These are phyloP conservation scores for Plectosphaerella cucumerina DNA, from an alignment of 2,329 filamentous ascomycete genomes.

Conservation along the genomic window DNA sequence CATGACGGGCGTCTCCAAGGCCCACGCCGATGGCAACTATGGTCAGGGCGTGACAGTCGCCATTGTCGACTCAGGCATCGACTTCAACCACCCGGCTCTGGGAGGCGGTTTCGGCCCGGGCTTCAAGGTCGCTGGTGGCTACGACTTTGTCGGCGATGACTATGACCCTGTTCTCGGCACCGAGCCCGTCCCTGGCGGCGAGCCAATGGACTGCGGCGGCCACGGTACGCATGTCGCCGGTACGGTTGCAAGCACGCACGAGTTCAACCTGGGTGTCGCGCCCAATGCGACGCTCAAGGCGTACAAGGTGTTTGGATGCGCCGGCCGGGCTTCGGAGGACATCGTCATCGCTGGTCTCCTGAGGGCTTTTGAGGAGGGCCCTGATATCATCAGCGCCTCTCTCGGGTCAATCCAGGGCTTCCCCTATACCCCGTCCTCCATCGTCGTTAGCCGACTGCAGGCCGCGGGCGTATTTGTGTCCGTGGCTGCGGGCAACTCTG, in stretches of 20 bases:
- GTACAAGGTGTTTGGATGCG: conserved; percentile 19
- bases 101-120: conserved; percentile 44
- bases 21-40: conserved; percentile 10
- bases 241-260: conserved; percentile 10
- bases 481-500: not conserved
- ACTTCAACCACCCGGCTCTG: conserved; percentile 22
- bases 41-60: conserved; percentile 15
- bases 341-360: conserved; percentile 19
- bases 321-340: not conserved
- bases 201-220: conserved; percentile 25
- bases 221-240: conserved; percentile 32
- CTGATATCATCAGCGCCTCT: not conserved
- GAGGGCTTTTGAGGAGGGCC: conserved; percentile 20
- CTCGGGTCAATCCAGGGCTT: conserved; percentile 23
- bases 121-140: conserved; percentile 37
- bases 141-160: conserved; percentile 37
- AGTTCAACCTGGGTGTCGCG: conserved; percentile 17
- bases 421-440: conserved; percentile 2
- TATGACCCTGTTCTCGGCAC: conserved; percentile 15
- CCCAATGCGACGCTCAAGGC: conserved; percentile 19
- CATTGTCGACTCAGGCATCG: conserved; percentile 14
- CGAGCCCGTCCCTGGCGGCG: conserved; percentile 25
- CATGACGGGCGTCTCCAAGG: conserved; percentile 13
- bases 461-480: not conserved
- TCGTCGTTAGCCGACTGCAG: not conserved